A percentile compares a stretch with the other conserved stretches of the same genome.
phyloP scores from a whole-genome alignment of 2,329 filamentous ascomycete genomes.

The Botryotinia globosa region DNA sequence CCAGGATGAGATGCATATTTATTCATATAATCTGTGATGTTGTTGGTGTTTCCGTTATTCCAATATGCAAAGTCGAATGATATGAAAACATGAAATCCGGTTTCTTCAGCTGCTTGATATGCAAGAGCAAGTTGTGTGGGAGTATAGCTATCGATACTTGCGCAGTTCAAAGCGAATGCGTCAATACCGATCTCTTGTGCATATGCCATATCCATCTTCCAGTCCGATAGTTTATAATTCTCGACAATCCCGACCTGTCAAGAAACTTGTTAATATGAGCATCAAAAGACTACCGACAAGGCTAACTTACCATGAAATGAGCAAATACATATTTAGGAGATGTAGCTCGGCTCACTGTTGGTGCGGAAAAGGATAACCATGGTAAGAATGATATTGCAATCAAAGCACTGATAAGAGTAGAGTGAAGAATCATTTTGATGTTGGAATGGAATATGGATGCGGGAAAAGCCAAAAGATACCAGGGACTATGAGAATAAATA shows the following conservation, averaged over 20 bases:
- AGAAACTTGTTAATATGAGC: background rate
- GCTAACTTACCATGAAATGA: slow-evolving; percentile 27
- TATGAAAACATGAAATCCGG: slow-evolving; percentile 37
- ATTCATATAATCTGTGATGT: slow-evolving; percentile 37
- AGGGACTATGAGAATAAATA: background rate
- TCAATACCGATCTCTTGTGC: slow-evolving; percentile 40
- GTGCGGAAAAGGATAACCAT: slow-evolving; percentile 4
- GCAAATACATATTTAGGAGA: slow-evolving; percentile 27
- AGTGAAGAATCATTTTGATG: background rate
- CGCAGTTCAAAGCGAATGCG: slow-evolving; percentile 38
- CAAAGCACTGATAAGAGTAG: background rate
- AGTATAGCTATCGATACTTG: slow-evolving; percentile 34
- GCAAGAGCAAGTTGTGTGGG: slow-evolving; percentile 34
- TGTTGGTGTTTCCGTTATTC: slow-evolving; percentile 36
- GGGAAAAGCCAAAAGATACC: background rate
- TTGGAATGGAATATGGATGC: background rate
- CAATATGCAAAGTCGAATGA: slow-evolving; percentile 40
- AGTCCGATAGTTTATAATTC: slow-evolving; percentile 33
- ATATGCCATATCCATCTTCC: slow-evolving; percentile 35
- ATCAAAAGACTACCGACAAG: background rate
- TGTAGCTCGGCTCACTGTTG: slow-evolving; percentile 2
- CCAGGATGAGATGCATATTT: slow-evolving; percentile 39
- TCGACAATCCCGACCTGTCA: slow-evolving; percentile 29
- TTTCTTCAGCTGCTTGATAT: slow-evolving; percentile 34
- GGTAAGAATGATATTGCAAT: slow-evolving; percentile 4